Conservation (phyloP, 202 grass and related monocot species). For the Hordeum pubiflorum region DNA sequence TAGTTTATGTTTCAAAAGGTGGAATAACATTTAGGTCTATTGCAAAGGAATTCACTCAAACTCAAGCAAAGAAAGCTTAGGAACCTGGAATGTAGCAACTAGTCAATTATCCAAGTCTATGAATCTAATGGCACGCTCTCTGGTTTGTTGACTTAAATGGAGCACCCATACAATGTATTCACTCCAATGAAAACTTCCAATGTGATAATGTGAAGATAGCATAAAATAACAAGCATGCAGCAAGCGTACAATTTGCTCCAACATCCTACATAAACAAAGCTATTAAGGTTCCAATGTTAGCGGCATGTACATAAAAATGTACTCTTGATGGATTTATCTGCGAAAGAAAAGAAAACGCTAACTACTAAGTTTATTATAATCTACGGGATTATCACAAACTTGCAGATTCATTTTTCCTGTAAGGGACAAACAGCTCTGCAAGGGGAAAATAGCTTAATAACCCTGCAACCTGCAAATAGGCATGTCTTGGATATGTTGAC, state of each 20-base stretch:
- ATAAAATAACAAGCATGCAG: neutral
- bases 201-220: neutral
- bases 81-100: neutral
- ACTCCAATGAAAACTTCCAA: too few relatives aligned
- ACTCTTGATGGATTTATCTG: neutral
- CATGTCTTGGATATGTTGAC: neutral
- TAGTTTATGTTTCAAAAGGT: neutral
- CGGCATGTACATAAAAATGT: neutral
- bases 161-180: neutral
- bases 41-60: neutral
- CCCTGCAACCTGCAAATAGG: neutral
- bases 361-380: neutral
- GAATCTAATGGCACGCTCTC: neutral
- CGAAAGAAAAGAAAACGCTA: neutral
- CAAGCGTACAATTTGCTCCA: neutral
- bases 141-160: neutral
- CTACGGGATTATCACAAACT: neutral
- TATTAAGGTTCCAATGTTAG: neutral
- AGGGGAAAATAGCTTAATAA: neutral
- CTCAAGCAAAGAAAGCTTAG: neutral
- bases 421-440: neutral
- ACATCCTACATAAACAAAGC: neutral
- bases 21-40: neutral
- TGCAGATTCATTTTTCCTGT: neutral
- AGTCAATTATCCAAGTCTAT: neutral